Evolutionary conservation across 148 eudicot species (phyloP).

Genomic region (Chenopodium quinoa): DNA sequence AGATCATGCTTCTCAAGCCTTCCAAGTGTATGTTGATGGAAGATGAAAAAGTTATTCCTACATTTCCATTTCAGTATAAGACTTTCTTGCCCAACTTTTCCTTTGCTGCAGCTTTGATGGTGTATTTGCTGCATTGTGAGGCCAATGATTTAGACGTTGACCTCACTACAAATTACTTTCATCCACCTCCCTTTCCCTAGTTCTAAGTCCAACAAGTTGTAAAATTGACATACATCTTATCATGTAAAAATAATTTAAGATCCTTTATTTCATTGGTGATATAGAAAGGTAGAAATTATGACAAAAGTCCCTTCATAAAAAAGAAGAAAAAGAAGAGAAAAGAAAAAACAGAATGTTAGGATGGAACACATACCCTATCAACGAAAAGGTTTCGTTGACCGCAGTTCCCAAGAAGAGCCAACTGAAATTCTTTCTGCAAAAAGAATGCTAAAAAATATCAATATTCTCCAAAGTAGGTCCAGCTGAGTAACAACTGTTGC

Average conservation of each 20-base stretch:
- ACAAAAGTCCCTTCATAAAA: not conserved
- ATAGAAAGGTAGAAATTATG: not conserved
- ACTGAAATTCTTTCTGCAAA: constrained; percentile 44
- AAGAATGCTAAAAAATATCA: not conserved
- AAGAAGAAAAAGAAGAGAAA: too few relatives aligned
- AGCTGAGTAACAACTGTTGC: not conserved
- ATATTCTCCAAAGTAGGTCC: not conserved
- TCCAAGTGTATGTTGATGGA: not conserved
- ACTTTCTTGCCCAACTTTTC: not conserved
- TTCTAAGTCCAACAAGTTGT: not conserved
- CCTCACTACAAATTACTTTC: not conserved
- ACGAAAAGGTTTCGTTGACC: constrained; percentile 35
- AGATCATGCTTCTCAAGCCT: not conserved
- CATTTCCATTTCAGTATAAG: not conserved
- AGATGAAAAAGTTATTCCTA: not conserved
- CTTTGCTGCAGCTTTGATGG: too few relatives aligned
- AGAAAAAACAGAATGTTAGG: not conserved
- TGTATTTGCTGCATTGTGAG: not conserved
- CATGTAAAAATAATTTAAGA: not conserved
- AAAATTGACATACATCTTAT: not conserved
- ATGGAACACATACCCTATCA: constrained; percentile 32
- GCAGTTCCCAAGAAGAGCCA: constrained; percentile 35
- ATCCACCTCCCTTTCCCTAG: not conserved
- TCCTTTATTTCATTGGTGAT: not conserved
- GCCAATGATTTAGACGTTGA: not conserved